Base-by-base conservation (phyloP, 129 eudicot species). In the Flaveria trinervia region DNA sequence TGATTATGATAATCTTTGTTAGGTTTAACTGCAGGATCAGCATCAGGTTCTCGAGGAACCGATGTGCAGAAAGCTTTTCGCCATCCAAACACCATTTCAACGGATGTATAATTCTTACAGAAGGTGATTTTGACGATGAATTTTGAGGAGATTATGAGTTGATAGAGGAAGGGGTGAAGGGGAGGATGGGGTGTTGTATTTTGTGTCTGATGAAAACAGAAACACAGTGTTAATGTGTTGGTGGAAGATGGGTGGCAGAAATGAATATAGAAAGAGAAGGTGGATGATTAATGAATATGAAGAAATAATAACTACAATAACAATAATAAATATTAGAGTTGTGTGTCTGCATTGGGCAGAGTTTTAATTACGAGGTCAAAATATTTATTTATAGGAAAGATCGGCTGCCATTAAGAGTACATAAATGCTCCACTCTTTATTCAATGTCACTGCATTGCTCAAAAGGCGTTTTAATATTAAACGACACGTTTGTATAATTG, bases 41-140 rank as follows among this genome's bases (percentile, higher is more conserved):
- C n/a, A 46, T 90, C 88, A 16, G 60, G 70, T 78, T 94, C 90
- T 70, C 76, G 83, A 3, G 93, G 93, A 48, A 87, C 82, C 12
- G 98, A 86, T 59, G 97, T 94, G 46, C 98, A 94, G 73, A 94
- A 94, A 23, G 97, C 97, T 85, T 86, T 84, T 77, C 98, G 80
- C 98, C 98, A 91, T 59, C 97, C 91, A 70, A 88, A 84, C 82
- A 86, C 96, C 97, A 91, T 94, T 76, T 17, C 75, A 16, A 3
- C 16, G 0, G 14, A 23, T 13, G 41, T 36, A 5, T 36, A 36
- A 4, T 0, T 36, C 9, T 56, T 11, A 7, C 64, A 3, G n/a
- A 36, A 22, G 59, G 8, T 44, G 51, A 12, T 49, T 22, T 15
- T 41, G 41, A 56, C 73, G 62, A 61, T 48, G 48, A 26, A 43